Conservation (phyloP, 2,329 filamentous ascomycete species). For the Penicillium sp. region DNA sequence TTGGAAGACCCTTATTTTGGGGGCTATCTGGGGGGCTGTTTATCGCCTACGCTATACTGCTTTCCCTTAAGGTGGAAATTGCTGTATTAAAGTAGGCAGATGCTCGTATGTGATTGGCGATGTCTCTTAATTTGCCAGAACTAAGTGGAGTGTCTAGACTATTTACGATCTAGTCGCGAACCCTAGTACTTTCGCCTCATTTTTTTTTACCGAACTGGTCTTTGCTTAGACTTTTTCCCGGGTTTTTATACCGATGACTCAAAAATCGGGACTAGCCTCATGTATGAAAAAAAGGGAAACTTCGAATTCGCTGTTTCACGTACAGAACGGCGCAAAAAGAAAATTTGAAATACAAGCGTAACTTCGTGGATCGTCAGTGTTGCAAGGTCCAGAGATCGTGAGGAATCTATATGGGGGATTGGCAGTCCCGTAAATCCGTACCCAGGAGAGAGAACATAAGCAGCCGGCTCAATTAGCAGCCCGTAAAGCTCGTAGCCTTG, state of each 20-base stretch:
- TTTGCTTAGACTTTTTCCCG: background rate
- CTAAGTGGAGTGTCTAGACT: background rate
- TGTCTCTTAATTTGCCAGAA: background rate
- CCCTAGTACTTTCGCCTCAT: constrained; percentile 5
- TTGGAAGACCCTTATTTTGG: constrained; percentile 5
- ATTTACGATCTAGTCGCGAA: background rate
- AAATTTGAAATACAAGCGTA: constrained; percentile 3
- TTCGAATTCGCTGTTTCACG: background rate
- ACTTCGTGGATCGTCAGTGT: constrained; percentile 7
- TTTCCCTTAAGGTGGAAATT: constrained; percentile 2
- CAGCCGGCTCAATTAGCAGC: constrained; percentile 31
- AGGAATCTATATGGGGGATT: background rate
- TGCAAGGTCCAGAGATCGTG: background rate
- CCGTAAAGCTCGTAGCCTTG: constrained; percentile 41
- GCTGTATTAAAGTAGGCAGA: constrained; percentile 5
- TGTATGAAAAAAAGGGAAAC: background rate
- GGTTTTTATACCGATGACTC: background rate
- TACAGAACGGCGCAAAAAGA: background rate
- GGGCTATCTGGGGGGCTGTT: background rate
- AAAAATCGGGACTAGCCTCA: background rate
- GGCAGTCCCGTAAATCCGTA: background rate
- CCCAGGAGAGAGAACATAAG: background rate
- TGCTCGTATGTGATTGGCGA: constrained; percentile 2
- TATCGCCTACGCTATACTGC: background rate
- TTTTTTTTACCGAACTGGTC: background rate